A percentile compares a stretch with the other conserved stretches of the same genome.
Conservation (phyloP, 768 basidiomycete genomes). For the Boletus coccyginus region DNA sequence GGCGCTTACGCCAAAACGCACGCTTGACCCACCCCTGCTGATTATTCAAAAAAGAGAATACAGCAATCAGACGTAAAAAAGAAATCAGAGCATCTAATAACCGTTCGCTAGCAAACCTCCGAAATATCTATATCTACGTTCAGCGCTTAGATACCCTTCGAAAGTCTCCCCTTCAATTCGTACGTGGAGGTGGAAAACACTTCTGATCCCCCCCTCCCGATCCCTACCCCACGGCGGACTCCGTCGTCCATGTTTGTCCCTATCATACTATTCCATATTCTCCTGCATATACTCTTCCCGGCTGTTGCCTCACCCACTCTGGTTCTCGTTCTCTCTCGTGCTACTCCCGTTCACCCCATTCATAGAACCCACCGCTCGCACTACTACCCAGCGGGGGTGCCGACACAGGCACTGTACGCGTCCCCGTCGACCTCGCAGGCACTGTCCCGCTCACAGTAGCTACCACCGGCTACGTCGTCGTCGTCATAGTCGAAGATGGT, state of each 20-base stretch:
- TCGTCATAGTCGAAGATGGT: constrained; percentile 15
- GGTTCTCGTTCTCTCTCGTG: not conserved
- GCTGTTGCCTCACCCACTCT: constrained; percentile 23
- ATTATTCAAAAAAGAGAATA: too few species aligned
- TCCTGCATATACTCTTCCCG: constrained; percentile 31
- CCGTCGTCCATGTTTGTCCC: constrained; percentile 26
- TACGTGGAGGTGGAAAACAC: too few species aligned
- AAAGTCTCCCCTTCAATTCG: too few species aligned
- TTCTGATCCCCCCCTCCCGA: too few species aligned
- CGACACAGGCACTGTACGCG: constrained; percentile 20
- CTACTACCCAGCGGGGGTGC: constrained; percentile 22
- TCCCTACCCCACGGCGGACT: constrained; percentile 19
- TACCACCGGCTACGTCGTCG: constrained; percentile 1
- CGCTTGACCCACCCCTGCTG: too few species aligned
- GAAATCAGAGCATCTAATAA: too few species aligned
- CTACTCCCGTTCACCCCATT: constrained; percentile 13
- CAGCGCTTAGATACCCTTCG: too few species aligned
- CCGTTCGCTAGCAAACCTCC: too few species aligned
- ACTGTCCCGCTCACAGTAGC: constrained; percentile 1
- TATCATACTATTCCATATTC: constrained; percentile 36
- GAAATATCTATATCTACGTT: too few species aligned
- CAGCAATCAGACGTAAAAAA: not conserved
- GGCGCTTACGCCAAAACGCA: too few species aligned
- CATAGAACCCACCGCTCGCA: constrained; percentile 31
- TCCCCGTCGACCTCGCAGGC: constrained; percentile 7